Base-by-base conservation (phyloP, 2,329 filamentous ascomycete species). In the Furcasterigmium furcatum region DNA sequence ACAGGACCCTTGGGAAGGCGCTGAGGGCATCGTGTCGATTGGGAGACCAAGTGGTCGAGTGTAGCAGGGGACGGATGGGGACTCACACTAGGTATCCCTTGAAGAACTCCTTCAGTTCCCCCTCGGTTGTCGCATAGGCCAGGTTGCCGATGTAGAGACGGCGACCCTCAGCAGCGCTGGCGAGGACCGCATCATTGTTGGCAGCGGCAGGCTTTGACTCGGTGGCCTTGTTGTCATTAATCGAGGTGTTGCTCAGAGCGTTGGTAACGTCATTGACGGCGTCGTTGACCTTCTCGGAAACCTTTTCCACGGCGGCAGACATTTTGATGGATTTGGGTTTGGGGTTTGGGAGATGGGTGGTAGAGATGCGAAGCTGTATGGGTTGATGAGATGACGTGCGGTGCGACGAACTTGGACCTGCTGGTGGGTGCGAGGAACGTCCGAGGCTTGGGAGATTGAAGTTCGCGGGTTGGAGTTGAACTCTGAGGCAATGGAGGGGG, bases 131-230 rank as follows among this genome's bases (percentile, higher is more conserved):
- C 86, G 92, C 91, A 74, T 99, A 99, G 66, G 94, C 94, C 84
- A 99, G 88, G 82, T 99, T 99, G 81, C 94, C 94, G 80, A 99
- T 97, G 80, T 99, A 99, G 65, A 99, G 87, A 79, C 94, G 90
- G 80, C 94, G 90, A 73, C 94, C 92, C 82, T 99, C 94, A 74
- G 92, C 91, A 73, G 94, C 94, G 78, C 91, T 96, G 76, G 91
- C 90, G 72, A 94, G 86, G 67, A 94, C 91, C 71, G 91, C 91
- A 72, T 96, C 91, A 68, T 89, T 87, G 74, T 87, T 81, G 63
- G 85, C 68, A 55, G 68, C 63, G 65, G 67, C 65, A 60, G 65
- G 58, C 65, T 69, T 66, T 60, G 57, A 64, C 18, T 72, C 70
- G 57, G 65, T 57, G 53, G 63, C 58, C 70, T 76, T 75, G 63